phyloP scores from a whole-genome alignment of 345 rosid species.

The Schrenkiella parvula region DNA sequence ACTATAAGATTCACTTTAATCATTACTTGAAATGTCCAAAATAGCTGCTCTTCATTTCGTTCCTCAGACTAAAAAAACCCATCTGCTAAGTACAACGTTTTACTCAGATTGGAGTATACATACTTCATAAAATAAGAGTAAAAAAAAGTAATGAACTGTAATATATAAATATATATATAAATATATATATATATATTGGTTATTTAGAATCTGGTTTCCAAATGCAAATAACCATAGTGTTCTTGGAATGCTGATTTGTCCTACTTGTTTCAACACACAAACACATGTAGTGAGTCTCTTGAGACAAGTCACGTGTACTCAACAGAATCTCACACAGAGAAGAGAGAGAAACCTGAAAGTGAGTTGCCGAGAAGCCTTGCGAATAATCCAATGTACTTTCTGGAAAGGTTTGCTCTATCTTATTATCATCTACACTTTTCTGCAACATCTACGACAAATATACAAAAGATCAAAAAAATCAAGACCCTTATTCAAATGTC shows the following conservation, averaged over 20 bases:
- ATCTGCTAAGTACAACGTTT: not conserved
- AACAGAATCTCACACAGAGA: not conserved
- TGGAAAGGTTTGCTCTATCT: slow-evolving; percentile 43
- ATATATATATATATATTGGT: not conserved
- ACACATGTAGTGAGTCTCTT: slow-evolving; percentile 3
- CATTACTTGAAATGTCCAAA: slow-evolving; percentile 12
- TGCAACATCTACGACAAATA: slow-evolving; percentile 3
- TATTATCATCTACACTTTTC: slow-evolving; percentile 36
- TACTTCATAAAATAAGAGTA: not conserved
- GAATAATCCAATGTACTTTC: slow-evolving; percentile 58
- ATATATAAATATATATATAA: not conserved
- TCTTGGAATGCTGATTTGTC: slow-evolving; percentile 26
- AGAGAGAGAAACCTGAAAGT: slow-evolving; percentile 49
- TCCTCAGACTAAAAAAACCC: not conserved
- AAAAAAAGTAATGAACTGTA: slow-evolving; percentile 1
- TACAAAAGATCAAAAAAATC: not conserved
- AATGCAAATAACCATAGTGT: slow-evolving; percentile 25
- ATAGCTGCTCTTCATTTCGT: slow-evolving; percentile 9
- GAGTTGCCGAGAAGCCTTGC: slow-evolving; percentile 64
- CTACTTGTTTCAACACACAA: slow-evolving; percentile 15
- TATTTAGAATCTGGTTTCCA: slow-evolving; percentile 20
- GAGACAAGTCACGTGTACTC: slow-evolving; percentile 23
- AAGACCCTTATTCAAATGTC: not conserved
- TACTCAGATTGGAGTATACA: not conserved
- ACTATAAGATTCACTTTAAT: slow-evolving; percentile 3